phyloP scores from a whole-genome alignment of 1,284 basidiomycete species.

The Sporisorium exsertum region DNA sequence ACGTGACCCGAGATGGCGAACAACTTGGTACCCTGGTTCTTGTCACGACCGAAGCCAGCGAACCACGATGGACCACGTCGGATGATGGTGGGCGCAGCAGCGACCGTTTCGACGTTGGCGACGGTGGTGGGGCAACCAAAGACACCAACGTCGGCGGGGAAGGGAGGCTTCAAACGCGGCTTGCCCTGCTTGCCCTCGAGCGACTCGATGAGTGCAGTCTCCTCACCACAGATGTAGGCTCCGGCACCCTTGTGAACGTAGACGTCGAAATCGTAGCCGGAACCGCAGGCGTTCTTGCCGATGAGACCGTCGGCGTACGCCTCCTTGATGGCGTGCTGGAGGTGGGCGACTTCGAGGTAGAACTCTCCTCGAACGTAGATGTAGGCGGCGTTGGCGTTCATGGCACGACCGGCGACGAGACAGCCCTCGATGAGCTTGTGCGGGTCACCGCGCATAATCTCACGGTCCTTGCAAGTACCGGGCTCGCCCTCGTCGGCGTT shows the following conservation, averaged over 20 bases:
- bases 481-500: conserved; percentile 99
- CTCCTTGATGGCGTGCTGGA: conserved; percentile 94
- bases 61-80: conserved; percentile 93
- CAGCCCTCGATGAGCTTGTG: conserved; percentile 99
- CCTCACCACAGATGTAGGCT: conserved; percentile 98
- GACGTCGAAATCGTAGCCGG: conserved; percentile 93
- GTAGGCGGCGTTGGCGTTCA: conserved; percentile 98
- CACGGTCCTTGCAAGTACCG: conserved; percentile 98
- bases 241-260: conserved; percentile 97
- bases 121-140: conserved; percentile 98
- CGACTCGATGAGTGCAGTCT: conserved; percentile 96
- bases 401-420: conserved; percentile 93
- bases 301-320: conserved; percentile 92
- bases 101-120: conserved; percentile 97
- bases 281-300: conserved; percentile 91
- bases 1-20: conserved; percentile 97
- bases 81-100: conserved; percentile 96
- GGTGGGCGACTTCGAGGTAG: conserved; percentile 90
- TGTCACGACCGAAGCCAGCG: conserved; percentile 87
- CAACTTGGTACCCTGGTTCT: conserved; percentile 95
- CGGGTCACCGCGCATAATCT: conserved; percentile 96
- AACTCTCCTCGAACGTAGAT: conserved; percentile 99
- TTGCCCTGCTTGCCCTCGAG: conserved; percentile 98
- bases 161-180: conserved; percentile 97
- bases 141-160: conserved; percentile 96